A percentile compares a stretch with the other conserved stretches of the same genome.
Conservation (phyloP, 139 green algal species). For the Chlorokybus atmophyticus region DNA sequence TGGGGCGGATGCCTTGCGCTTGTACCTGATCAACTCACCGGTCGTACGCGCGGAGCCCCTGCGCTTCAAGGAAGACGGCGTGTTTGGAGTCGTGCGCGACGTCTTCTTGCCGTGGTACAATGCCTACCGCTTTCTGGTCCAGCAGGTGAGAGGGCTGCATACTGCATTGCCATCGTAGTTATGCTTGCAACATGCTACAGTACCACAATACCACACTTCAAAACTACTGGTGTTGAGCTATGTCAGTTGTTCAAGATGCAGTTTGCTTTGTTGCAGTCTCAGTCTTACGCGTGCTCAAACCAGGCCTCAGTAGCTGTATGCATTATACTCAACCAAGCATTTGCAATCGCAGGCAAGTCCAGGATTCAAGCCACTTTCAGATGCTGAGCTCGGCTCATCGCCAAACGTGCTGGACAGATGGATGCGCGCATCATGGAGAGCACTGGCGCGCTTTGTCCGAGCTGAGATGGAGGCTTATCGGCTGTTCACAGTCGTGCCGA, state of each 20-base stretch:
- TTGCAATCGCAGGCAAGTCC: too few relatives aligned
- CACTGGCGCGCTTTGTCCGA: constrained; percentile 64
- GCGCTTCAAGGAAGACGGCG: constrained; percentile 87
- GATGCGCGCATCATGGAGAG: constrained; percentile 63
- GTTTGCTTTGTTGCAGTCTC: too few relatives aligned
- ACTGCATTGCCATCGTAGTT: too few relatives aligned
- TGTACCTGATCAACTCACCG: constrained; percentile 97
- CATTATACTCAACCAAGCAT: too few relatives aligned
- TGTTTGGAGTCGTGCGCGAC: constrained; percentile 69
- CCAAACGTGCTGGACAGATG: constrained; percentile 81
- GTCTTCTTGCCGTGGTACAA: constrained; percentile 99
- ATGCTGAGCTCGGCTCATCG: constrained; percentile 3
- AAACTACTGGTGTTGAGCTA: too few relatives aligned
- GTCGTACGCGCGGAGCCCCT: constrained; percentile 83
- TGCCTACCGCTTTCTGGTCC: constrained; percentile 70
- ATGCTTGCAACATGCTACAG: too few relatives aligned
- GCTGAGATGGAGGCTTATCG: constrained; percentile 90
- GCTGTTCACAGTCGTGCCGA: constrained; percentile 76
- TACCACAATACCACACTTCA: too few relatives aligned
- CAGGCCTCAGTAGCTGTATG: too few relatives aligned
- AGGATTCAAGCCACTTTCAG: too few relatives aligned
- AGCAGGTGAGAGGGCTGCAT: constrained; percentile 51
- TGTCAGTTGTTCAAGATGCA: too few relatives aligned
- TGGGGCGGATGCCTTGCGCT: constrained; percentile 69
- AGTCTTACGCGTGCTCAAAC: too few relatives aligned